These are phyloP conservation scores for Geotrichum bryndzae DNA, from an alignment of 1,139 yeast species.

Conservation along the genomic window DNA sequence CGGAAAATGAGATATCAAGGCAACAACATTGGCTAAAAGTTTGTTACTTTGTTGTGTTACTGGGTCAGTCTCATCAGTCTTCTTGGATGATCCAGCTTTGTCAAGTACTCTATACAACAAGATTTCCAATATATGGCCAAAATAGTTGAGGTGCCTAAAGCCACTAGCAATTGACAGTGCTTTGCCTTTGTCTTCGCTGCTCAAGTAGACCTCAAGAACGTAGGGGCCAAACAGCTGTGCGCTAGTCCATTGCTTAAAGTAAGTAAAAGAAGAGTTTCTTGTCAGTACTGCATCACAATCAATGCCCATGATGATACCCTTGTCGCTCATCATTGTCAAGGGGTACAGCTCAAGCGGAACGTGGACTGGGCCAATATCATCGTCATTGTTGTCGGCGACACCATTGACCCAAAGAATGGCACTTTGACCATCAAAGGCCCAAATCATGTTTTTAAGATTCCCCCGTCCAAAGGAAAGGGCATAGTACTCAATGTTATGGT, in stretches of 20 bases:
- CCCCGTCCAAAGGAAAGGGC: constrained; percentile 22
- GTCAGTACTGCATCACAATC: constrained; percentile 37
- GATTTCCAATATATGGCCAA: constrained; percentile 46
- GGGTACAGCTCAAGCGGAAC: constrained; percentile 39
- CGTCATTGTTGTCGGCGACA: constrained; percentile 2
- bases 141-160: constrained; percentile 41
- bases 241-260: constrained; percentile 34
- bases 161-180: constrained; percentile 36
- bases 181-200: constrained; percentile 23
- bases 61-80: neutral
- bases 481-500: constrained; percentile 29
- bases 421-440: constrained; percentile 42
- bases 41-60: neutral
- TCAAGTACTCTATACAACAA: constrained; percentile 39
- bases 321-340: constrained; percentile 35
- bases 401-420: constrained; percentile 33
- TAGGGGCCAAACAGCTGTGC: constrained; percentile 37
- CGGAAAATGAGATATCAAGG: constrained; percentile 34
- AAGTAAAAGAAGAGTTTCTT: constrained; percentile 33
- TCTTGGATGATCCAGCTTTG: constrained; percentile 16
- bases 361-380: constrained; percentile 14
- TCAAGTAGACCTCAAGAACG: constrained; percentile 33
- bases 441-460: constrained; percentile 28
- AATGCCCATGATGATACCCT: constrained; percentile 39
- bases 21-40: constrained; percentile 24